Evolutionary conservation across 345 rosid species (phyloP), one percentile per base, ranked within the genome.

Genomic region (Corchorus capsularis): DNA sequence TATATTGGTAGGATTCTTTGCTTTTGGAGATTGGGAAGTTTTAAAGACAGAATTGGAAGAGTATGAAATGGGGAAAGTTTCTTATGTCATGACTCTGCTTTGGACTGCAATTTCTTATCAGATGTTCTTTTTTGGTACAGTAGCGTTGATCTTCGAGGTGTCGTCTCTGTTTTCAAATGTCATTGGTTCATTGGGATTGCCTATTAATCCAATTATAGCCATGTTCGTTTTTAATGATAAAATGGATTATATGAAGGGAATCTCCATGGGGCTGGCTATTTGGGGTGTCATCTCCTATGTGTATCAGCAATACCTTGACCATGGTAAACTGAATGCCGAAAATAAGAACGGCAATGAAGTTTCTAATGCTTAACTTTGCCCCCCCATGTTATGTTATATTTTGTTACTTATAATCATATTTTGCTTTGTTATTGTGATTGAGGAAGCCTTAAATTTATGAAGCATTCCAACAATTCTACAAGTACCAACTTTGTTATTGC

Each of bases 231-330:
- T 88, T 63, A 74, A 73, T 19, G 97, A 92, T 63, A 76, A 82
- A 72, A 90, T 90, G 90, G 81, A 72, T 19, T 77, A 86, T 1
- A 34, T 85, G 0, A 92, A 92, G 79, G 86, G 56, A n/a, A 78
- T 90, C 60, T 78, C 94, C 11, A 83, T 90, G 87, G 78, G 82
- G 66, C 75, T 92, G 78, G 89, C 89, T 35, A 5, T 86, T 1
- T 87, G 91, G 90, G 97, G 91, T 1, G 86, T 90, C 59, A 4
- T 86, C 69, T 90, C 90, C 0, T 92, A 79, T 22, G 82, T 75
- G 8, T 92, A 87, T 77, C 97, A 90, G 80, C 91, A 90, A 2
- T 84, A 89, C 76, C 79, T 87, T 0, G 92, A 88, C 46, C 85
- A 79, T 4, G 10, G 19, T 19, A 3, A 14, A 41, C 5, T 43